phyloP scores from a whole-genome alignment of 352 stramenopile species.

The Phytophthora meadii region DNA sequence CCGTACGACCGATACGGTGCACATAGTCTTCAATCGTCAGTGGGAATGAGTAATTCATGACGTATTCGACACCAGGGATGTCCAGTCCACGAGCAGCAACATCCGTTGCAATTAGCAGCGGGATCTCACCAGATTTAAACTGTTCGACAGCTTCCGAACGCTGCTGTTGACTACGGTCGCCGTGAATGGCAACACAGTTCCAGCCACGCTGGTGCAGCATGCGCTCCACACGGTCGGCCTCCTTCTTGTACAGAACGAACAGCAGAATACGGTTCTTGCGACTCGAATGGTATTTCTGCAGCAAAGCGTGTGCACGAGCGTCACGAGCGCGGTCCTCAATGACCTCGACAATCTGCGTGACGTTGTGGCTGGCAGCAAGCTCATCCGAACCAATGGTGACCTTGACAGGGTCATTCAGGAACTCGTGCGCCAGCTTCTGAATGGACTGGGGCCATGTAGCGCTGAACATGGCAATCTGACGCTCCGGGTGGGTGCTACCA shows the following conservation, averaged over 20 bases:
- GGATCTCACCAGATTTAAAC: constrained; percentile 95
- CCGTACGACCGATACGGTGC: constrained; percentile 95
- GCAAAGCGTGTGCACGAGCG: constrained; percentile 86
- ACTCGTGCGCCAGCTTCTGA: constrained; percentile 96
- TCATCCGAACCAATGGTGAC: constrained; percentile 95
- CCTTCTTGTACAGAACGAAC: constrained; percentile 99
- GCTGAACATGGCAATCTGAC: constrained; percentile 98
- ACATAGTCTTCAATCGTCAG: constrained; percentile 98
- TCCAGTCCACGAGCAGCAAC: constrained; percentile 97
- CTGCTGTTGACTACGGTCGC: constrained; percentile 94
- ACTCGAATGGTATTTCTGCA: constrained; percentile 93
- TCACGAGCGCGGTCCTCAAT: constrained; percentile 93
- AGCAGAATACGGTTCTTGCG: constrained; percentile 95
- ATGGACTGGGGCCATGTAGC: constrained; percentile 97
- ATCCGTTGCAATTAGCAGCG: constrained; percentile 97
- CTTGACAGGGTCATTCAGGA: constrained; percentile 94
- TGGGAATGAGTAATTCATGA: constrained; percentile 98
- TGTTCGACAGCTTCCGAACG: constrained; percentile 92
- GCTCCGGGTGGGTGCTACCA: constrained; percentile 72
- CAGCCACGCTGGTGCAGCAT: constrained; percentile 93
- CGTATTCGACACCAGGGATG: constrained; percentile 97
- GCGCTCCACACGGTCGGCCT: constrained; percentile 95
- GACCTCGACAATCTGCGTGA: constrained; percentile 96
- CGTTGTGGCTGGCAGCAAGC: constrained; percentile 95
- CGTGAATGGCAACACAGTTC: constrained; percentile 96